These are phyloP conservation scores for Stemphylium beticola DNA, from an alignment of 2,329 filamentous ascomycete species.

Conservation along the genomic window DNA sequence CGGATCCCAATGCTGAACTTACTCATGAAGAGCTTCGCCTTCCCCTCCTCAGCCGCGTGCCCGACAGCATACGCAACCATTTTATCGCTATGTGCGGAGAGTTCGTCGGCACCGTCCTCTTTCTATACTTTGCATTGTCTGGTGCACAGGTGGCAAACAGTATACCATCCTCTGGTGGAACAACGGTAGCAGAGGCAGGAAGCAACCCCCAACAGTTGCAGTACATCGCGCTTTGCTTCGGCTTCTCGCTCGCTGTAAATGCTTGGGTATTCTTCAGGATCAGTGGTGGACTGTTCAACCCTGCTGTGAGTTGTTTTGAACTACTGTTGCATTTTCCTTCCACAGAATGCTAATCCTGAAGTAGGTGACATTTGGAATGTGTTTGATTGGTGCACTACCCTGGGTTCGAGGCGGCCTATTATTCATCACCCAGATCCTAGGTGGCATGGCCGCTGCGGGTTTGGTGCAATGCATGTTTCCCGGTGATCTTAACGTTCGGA, in stretches of 20 bases:
- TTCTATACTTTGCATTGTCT: conserved; percentile 49
- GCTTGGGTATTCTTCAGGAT: conserved; percentile 45
- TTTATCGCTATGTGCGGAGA: conserved; percentile 41
- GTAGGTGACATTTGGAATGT: conserved; percentile 42
- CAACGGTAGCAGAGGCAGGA: conserved; percentile 28
- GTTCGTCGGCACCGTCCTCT: conserved; percentile 50
- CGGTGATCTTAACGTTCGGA: conserved; percentile 28
- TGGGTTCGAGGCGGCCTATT: conserved; percentile 23
- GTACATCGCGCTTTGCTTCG: conserved; percentile 50
- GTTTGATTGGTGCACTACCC: conserved; percentile 21
- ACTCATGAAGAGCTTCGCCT: conserved; percentile 19
- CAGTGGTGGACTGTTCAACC: conserved; percentile 35
- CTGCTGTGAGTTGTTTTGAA: conserved; percentile 16
- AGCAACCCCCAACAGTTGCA: conserved; percentile 47
- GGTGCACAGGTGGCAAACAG: conserved; percentile 51
- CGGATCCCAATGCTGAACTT: conserved; percentile 14
- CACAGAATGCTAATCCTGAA: neutral
- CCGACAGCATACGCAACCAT: conserved; percentile 20
- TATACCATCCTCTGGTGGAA: conserved; percentile 25
- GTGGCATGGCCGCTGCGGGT: conserved; percentile 33
- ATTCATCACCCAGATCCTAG: conserved; percentile 32
- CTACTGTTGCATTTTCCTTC: neutral
- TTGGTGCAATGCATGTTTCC: conserved; percentile 35
- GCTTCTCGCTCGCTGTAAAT: conserved; percentile 51
- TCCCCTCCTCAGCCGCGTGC: conserved; percentile 13